phyloP scores from a whole-genome alignment of 768 basidiomycete genomes.

The Lyophyllum shimeji region DNA sequence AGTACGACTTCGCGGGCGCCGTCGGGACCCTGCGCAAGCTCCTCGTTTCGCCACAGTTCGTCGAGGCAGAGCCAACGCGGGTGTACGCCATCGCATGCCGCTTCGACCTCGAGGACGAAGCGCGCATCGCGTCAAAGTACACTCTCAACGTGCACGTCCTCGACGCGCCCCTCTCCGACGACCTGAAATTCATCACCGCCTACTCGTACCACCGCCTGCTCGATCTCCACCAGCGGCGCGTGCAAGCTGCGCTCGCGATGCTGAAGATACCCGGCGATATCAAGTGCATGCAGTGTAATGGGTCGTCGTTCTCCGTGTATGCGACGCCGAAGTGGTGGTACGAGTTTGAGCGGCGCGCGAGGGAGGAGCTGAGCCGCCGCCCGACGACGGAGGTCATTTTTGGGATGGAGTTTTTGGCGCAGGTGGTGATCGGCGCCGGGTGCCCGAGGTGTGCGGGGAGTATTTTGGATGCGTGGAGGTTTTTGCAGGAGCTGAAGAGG shows the following conservation, averaged over 20 bases:
- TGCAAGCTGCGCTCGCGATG: slow-evolving; percentile 45
- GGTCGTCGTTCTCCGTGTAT: slow-evolving; percentile 40
- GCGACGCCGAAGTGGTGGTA: slow-evolving; percentile 69
- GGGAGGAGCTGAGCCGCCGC: slow-evolving; percentile 52
- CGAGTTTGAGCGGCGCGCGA: slow-evolving; percentile 56
- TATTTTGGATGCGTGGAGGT: slow-evolving; percentile 60
- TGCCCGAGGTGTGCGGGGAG: slow-evolving; percentile 69
- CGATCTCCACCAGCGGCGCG: slow-evolving; percentile 55
- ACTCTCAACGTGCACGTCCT: slow-evolving; percentile 56
- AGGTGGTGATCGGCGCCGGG: slow-evolving; percentile 46
- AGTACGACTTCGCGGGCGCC: slow-evolving; percentile 60
- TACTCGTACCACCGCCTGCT: slow-evolving; percentile 67
- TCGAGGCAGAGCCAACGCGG: slow-evolving; percentile 48
- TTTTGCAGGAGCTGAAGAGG: slow-evolving; percentile 52
- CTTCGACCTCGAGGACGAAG: slow-evolving; percentile 63
- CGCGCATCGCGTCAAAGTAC: slow-evolving; percentile 55
- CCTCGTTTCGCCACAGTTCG: slow-evolving; percentile 50
- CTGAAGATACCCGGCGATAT: slow-evolving; percentile 46
- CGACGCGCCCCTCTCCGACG: slow-evolving; percentile 57
- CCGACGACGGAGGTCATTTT: slow-evolving; percentile 65
- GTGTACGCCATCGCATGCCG: slow-evolving; percentile 74
- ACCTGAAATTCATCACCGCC: slow-evolving; percentile 66
- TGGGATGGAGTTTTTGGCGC: slow-evolving; percentile 55
- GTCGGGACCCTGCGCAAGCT: slow-evolving; percentile 47
- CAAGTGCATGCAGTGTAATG: slow-evolving; percentile 72